phyloP scores from a whole-genome alignment of 2,329 filamentous ascomycete species.

The Cercospora sp. region DNA sequence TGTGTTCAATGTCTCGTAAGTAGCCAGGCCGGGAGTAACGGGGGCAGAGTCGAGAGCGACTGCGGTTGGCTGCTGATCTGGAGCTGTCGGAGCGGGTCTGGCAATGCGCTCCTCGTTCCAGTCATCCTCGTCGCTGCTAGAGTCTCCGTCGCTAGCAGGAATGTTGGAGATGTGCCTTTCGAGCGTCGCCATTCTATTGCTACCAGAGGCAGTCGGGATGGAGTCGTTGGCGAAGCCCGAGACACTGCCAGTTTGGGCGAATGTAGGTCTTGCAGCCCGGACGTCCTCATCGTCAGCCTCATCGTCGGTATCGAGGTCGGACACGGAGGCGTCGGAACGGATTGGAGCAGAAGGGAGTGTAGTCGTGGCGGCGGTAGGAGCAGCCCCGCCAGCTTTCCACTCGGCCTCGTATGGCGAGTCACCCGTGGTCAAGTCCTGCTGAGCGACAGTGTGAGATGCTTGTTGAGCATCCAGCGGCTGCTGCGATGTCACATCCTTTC shows the following conservation, averaged over 20 bases:
- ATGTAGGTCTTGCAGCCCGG: conserved; percentile 13
- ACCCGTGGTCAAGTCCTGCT: conserved; percentile 1
- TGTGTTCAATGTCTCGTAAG: neutral
- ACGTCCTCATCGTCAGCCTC: conserved; percentile 7
- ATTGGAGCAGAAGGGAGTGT: neutral
- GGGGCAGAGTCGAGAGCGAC: neutral
- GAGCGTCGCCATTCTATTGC: conserved; percentile 29
- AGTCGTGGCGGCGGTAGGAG: conserved; percentile 9
- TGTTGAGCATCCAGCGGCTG: conserved; percentile 14
- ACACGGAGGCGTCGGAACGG: neutral
- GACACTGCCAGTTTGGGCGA: conserved; percentile 20
- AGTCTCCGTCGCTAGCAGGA: conserved; percentile 29
- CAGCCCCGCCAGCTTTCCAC: conserved; percentile 8
- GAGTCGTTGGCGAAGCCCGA: conserved; percentile 15
- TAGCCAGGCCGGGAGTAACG: neutral
- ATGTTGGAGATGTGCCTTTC: conserved; percentile 38
- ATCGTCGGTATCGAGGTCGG: neutral
- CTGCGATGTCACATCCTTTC: conserved; percentile 5
- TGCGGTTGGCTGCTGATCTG: neutral
- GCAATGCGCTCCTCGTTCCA: conserved; percentile 21
- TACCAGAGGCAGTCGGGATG: neutral
- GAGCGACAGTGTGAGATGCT: conserved; percentile 14
- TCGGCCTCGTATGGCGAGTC: conserved; percentile 7
- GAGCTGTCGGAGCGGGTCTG: neutral
- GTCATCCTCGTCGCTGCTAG: conserved; percentile 18